Conservation (phyloP, 169 alveolate genomes). For the Eimeria brunetti region DNA sequence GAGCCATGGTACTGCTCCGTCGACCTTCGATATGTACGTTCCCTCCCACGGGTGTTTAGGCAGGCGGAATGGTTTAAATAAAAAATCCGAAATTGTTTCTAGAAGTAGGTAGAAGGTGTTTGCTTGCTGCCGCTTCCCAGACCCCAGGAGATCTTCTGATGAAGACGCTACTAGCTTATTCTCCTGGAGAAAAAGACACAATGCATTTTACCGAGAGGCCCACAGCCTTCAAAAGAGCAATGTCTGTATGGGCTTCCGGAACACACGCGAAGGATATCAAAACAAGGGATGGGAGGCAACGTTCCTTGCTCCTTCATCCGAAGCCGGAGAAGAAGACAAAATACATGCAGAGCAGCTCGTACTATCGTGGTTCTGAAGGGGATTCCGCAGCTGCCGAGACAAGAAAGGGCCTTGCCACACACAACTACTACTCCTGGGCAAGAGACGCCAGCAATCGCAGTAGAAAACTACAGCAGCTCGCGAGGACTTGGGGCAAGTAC, state of each 20-base stretch:
- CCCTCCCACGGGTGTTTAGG: neutral
- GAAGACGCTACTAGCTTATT: neutral
- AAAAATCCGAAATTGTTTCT: neutral
- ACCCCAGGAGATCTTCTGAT: slow-evolving; percentile 45
- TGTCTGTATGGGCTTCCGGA: slow-evolving; percentile 11
- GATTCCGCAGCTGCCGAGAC: neutral
- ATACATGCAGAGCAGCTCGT: neutral
- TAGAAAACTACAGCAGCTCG: slow-evolving; percentile 4
- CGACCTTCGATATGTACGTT: slow-evolving; percentile 52
- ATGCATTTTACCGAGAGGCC: slow-evolving; percentile 2
- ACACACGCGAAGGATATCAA: neutral
- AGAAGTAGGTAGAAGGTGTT: neutral
- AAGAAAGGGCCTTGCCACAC: neutral
- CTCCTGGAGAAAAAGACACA: neutral
- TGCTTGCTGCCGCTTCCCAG: slow-evolving; percentile 19
- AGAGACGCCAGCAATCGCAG: slow-evolving; percentile 3
- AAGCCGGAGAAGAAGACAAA: slow-evolving; percentile 24
- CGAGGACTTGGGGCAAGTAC: slow-evolving; percentile 33
- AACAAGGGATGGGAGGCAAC: neutral
- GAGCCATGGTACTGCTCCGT: slow-evolving; percentile 58
- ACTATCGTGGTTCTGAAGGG: neutral
- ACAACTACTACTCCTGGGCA: neutral
- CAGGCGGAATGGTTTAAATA: neutral
- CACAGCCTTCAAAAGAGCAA: slow-evolving; percentile 6
- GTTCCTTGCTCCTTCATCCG: neutral